A percentile compares a stretch with the other conserved stretches of the same genome.
These are phyloP conservation scores for Ustilago xerochloae DNA, from an alignment of 1,284 basidiomycete species.

Conservation along the genomic window DNA sequence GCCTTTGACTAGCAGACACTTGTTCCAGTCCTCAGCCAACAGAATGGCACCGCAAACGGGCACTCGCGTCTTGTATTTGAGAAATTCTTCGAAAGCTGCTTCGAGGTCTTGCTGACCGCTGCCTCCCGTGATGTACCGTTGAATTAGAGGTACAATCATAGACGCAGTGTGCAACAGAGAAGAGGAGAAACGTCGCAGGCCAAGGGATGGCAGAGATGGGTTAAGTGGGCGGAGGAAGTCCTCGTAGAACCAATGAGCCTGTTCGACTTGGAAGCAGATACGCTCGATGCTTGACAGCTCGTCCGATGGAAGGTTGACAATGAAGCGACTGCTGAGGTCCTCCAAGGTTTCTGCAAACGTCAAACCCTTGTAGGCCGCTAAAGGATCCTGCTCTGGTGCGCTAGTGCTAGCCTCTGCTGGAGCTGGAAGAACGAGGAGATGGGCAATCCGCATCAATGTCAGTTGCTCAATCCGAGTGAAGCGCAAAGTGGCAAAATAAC, in stretches of 20 bases:
- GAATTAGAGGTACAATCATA: slow-evolving; percentile 64
- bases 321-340: slow-evolving; percentile 77
- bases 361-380: slow-evolving; percentile 48
- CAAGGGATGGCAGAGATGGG: slow-evolving; percentile 80
- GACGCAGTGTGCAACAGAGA: slow-evolving; percentile 75
- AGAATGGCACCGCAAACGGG: slow-evolving; percentile 99
- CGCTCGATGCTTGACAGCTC: slow-evolving; percentile 91
- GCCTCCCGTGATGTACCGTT: slow-evolving; percentile 59
- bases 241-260: slow-evolving; percentile 99
- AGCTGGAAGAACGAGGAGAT: slow-evolving; percentile 2
- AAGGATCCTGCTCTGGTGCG: slow-evolving; percentile 31
- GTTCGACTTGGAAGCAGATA: slow-evolving; percentile 98
- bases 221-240: slow-evolving; percentile 91
- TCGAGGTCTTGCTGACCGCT: slow-evolving; percentile 61
- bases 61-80: slow-evolving; percentile 91
- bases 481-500: neutral
- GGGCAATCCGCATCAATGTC: neutral
- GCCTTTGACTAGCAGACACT: slow-evolving; percentile 77
- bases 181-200: slow-evolving; percentile 89
- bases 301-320: slow-evolving; percentile 93
- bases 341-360: slow-evolving; percentile 67
- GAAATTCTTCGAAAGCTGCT: slow-evolving; percentile 64
- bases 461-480: too few relatives aligned
- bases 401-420: slow-evolving; percentile 41
- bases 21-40: slow-evolving; percentile 89